phyloP scores from a whole-genome alignment of 2,329 filamentous ascomycete genomes.

The Botrytis paeoniae region DNA sequence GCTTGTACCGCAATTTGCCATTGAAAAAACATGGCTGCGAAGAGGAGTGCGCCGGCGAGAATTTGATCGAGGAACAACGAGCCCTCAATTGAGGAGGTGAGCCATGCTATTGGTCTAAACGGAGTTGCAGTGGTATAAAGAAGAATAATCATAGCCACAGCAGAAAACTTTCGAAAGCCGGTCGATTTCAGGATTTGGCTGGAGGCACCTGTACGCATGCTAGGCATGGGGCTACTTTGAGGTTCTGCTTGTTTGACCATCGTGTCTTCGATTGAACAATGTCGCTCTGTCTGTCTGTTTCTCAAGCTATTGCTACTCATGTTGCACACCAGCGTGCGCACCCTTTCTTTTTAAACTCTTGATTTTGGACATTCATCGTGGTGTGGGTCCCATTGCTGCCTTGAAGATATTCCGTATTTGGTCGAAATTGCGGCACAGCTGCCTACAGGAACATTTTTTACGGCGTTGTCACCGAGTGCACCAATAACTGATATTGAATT shows the following conservation, averaged over 20 bases:
- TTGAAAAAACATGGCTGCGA: slow-evolving; percentile 27
- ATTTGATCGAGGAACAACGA: slow-evolving; percentile 27
- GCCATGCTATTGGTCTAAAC: slow-evolving; percentile 28
- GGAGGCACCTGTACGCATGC: background rate
- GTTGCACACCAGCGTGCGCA: background rate
- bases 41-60: slow-evolving; percentile 24
- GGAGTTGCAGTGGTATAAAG: slow-evolving; percentile 27
- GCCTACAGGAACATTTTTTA: background rate
- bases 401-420: background rate
- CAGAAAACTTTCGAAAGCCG: slow-evolving; percentile 10
- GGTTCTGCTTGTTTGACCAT: slow-evolving; percentile 19
- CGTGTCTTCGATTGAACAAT: background rate
- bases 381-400: background rate
- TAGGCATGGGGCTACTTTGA: slow-evolving; percentile 6
- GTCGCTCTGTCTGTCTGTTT: background rate
- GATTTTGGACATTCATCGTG: background rate
- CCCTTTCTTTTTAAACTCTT: background rate
- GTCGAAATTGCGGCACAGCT: slow-evolving; percentile 2
- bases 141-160: slow-evolving; percentile 2
- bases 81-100: slow-evolving; percentile 20
- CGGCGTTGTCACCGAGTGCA: background rate
- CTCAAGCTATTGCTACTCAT: background rate
- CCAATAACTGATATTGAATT: background rate
- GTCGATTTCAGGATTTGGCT: background rate
- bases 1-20: slow-evolving; percentile 28